Base-by-base conservation (phyloP, 2,329 filamentous ascomycete genomes). In the Dactylellina cionopaga region DNA sequence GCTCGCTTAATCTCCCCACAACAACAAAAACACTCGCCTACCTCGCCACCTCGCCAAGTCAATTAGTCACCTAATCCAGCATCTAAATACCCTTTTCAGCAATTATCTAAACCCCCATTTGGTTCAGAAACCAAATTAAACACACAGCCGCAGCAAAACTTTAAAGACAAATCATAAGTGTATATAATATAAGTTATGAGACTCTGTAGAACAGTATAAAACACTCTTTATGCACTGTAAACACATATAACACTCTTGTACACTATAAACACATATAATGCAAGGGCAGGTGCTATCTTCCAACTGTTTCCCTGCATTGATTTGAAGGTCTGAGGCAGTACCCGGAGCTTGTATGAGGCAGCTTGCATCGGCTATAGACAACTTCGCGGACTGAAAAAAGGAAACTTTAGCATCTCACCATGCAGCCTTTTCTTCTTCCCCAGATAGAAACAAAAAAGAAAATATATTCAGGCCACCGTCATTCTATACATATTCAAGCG, bases 81-180 rank as follows among this genome's bases (percentile, higher is more conserved):
- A n/a, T n/a, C n/a, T 22, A 49, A 24, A 24, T 49, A 49, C 44
- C 44, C 24, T 49, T 49, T 49, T 27, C 44, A 17, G 44, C 13
- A 5, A 6, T 9, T 17, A 6, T 17, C 24, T n/a, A 47, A 29
- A 22, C n/a, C n/a, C 22, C 1, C 2, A 47, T 47, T 5, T n/a
- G 11, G 44, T 13, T 2, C 31, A 47, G 43, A 2, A 19, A 11
- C 33, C 33, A 37, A 37, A n/a, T n/a, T n/a, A 37, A 37, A 11
- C 33, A 10, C 10, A 37, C 33, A 10, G 15, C 33, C 10, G 15
- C 29, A 25, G 22, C 13, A 27, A 11, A n/a, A n/a, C 22, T n/a
- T 46, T n/a, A 10, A n/a, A 46, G 15, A 46, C 5, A 22, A 15
- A 19, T 10, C 10, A 25, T n/a, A n/a, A 10, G 17, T 22, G n/a